phyloP scores from a whole-genome alignment of 345 rosid species.

The Raphanus sativus region DNA sequence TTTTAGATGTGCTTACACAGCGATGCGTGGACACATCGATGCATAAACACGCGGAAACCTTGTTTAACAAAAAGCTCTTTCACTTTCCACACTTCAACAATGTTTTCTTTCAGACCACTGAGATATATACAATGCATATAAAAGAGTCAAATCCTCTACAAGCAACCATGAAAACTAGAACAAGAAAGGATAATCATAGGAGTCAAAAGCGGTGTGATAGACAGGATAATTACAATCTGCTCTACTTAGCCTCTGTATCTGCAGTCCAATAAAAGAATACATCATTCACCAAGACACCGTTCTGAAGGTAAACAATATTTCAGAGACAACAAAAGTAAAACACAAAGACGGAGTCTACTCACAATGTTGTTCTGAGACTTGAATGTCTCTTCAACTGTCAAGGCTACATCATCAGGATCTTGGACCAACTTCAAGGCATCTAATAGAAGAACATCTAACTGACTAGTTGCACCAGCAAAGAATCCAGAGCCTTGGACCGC shows the following conservation, averaged over 20 bases:
- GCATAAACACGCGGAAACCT: too few species aligned
- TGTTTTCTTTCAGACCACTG: conserved; percentile 18
- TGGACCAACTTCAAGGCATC: conserved; percentile 76
- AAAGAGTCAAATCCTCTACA: not conserved
- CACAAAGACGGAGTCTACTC: conserved; percentile 5
- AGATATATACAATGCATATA: conserved; percentile 16
- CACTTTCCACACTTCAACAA: too few species aligned
- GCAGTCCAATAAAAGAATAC: conserved; percentile 29
- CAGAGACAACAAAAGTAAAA: not conserved
- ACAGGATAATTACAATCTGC: conserved; percentile 92
- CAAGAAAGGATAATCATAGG: conserved; percentile 51
- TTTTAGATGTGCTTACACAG: too few species aligned
- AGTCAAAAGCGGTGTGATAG: conserved; percentile 90
- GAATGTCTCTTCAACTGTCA: conserved; percentile 67
- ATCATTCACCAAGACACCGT: conserved; percentile 1
- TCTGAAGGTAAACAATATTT: not conserved
- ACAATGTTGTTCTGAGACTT: conserved; percentile 44
- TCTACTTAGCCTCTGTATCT: conserved; percentile 84
- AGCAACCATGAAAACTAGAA: conserved; percentile 5
- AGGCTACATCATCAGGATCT: conserved; percentile 67
- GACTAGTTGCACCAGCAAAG: conserved; percentile 82
- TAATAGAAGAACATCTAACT: too few species aligned
- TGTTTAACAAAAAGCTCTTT: too few species aligned
- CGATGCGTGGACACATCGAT: too few species aligned
- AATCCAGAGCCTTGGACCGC: conserved; percentile 98